phyloP scores from a whole-genome alignment of 176 grass and related monocot genomes.

The Pontederia paniculata region DNA sequence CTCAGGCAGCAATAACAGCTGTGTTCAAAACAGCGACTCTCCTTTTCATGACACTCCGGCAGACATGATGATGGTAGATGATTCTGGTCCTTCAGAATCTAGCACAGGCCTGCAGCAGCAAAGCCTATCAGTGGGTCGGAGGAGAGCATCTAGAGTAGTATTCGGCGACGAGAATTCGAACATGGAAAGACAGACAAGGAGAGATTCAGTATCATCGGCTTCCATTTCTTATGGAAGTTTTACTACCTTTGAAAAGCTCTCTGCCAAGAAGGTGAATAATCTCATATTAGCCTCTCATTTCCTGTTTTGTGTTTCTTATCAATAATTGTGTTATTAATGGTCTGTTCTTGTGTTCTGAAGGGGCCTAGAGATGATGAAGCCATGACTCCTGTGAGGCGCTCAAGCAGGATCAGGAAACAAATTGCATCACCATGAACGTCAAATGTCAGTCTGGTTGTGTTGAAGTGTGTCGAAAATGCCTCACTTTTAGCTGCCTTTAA shows the following conservation, averaged over 20 bases:
- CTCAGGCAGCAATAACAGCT: conserved; percentile 59
- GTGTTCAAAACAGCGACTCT: conserved; percentile 17
- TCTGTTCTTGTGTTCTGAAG: conserved; percentile 23
- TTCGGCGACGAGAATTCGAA: conserved; percentile 21
- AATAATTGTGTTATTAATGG: too few species aligned
- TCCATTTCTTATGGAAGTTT: conserved; percentile 74
- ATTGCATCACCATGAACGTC: conserved; percentile 34
- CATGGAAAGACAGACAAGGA: conserved; percentile 27
- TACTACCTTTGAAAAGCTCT: conserved; percentile 58
- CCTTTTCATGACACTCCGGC: conserved; percentile 17
- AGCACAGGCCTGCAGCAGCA: conserved; percentile 30
- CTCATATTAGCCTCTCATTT: neutral
- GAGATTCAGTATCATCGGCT: conserved; percentile 41
- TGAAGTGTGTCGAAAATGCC: too few species aligned
- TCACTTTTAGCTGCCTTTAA: too few species aligned
- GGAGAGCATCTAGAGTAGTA: conserved; percentile 22
- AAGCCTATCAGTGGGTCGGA: conserved; percentile 31
- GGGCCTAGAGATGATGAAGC: conserved; percentile 52
- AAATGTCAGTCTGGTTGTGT: neutral
- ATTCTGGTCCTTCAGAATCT: conserved; percentile 32
- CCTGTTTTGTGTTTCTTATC: too few species aligned
- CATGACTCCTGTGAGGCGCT: conserved; percentile 70
- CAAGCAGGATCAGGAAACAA: conserved; percentile 53
- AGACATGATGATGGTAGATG: conserved; percentile 27
- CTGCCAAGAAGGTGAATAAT: conserved; percentile 60